A percentile compares a stretch with the other conserved stretches of the same genome.
Evolutionary conservation across 2,329 filamentous ascomycete genomes (phyloP).

Genomic region (Bipolaris zeicola): DNA sequence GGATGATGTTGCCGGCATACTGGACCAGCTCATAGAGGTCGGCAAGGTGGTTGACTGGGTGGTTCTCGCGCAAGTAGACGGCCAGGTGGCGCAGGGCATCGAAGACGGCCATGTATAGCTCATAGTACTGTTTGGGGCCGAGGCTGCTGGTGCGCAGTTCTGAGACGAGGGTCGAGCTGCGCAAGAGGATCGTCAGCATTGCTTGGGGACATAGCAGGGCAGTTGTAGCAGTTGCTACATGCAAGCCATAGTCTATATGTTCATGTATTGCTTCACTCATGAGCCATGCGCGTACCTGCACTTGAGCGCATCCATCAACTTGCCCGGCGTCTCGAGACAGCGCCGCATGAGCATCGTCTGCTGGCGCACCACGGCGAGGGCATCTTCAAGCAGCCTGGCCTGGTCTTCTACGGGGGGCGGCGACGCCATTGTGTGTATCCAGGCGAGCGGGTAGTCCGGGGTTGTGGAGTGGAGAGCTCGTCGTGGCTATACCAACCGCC

Average conservation of each 20-base stretch:
- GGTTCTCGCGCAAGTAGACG: slow-evolving; percentile 94
- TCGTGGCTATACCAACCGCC: slow-evolving; percentile 26
- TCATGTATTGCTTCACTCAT: not conserved
- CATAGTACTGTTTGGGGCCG: slow-evolving; percentile 99
- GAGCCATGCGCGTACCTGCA: slow-evolving; percentile 73
- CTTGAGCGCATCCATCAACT: slow-evolving; percentile 99
- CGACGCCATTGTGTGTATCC: slow-evolving; percentile 50
- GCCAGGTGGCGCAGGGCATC: slow-evolving; percentile 96
- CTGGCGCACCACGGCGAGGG: slow-evolving; percentile 92
- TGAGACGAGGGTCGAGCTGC: slow-evolving; percentile 95
- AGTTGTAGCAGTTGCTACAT: not conserved
- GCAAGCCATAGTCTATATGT: too few relatives aligned
- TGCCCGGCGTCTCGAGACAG: slow-evolving; percentile 94
- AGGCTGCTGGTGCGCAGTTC: slow-evolving; percentile 95
- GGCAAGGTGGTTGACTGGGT: slow-evolving; percentile 96
- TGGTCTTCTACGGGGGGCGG: slow-evolving; percentile 60
- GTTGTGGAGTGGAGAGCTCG: slow-evolving; percentile 38
- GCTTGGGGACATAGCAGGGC: not conserved
- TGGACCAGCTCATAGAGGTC: slow-evolving; percentile 98
- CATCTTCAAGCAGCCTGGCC: slow-evolving; percentile 95
- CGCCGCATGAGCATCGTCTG: slow-evolving; percentile 97
- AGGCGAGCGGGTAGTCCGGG: slow-evolving; percentile 30
- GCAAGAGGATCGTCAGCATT: slow-evolving; percentile 13
- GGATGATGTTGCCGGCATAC: slow-evolving; percentile 97
- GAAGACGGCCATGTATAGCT: slow-evolving; percentile 99